These are phyloP conservation scores for Diaporthe australafricana DNA, from an alignment of 2,329 filamentous ascomycete species.

Conservation along the genomic window DNA sequence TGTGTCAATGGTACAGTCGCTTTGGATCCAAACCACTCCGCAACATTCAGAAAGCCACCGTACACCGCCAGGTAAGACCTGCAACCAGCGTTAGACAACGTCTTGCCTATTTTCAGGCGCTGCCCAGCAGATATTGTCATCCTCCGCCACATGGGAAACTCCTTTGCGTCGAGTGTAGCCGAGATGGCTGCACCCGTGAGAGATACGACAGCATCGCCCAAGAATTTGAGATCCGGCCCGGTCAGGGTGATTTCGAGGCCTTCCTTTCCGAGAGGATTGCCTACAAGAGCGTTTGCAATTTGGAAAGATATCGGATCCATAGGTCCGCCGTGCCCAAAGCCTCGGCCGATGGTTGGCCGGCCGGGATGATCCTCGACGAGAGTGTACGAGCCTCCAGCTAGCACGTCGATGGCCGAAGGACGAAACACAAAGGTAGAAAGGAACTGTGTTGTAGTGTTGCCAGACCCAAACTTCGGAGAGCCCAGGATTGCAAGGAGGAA, in stretches of 20 bases:
- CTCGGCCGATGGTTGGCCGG: conserved; percentile 66
- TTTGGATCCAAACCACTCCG: conserved; percentile 68
- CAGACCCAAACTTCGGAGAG: conserved; percentile 56
- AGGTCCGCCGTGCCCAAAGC: conserved; percentile 69
- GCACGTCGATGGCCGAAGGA: conserved; percentile 65
- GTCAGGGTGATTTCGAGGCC: conserved; percentile 70
- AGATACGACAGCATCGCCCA: conserved; percentile 64
- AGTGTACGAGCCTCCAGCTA: conserved; percentile 67
- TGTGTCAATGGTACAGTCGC: conserved; percentile 65
- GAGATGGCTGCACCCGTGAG: conserved; percentile 67
- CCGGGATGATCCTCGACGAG: conserved; percentile 70
- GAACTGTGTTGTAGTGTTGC: conserved; percentile 68
- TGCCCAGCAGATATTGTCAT: conserved; percentile 58
- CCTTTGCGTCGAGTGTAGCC: conserved; percentile 59
- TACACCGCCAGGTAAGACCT: conserved; percentile 68
- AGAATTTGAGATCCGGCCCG: conserved; percentile 69
- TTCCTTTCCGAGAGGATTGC: conserved; percentile 63
- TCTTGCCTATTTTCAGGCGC: conserved; percentile 65
- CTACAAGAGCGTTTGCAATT: conserved; percentile 70
- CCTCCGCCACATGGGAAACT: conserved; percentile 66
- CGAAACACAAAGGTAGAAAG: conserved; percentile 61
- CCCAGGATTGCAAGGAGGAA: conserved; percentile 64
- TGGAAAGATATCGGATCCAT: conserved; percentile 71
- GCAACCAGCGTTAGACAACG: conserved; percentile 59
- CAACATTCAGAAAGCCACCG: conserved; percentile 51